Evolutionary conservation across 805 yeast species (phyloP), one percentile per base, ranked within the genome.

Genomic region (Limtongia smithiae): DNA sequence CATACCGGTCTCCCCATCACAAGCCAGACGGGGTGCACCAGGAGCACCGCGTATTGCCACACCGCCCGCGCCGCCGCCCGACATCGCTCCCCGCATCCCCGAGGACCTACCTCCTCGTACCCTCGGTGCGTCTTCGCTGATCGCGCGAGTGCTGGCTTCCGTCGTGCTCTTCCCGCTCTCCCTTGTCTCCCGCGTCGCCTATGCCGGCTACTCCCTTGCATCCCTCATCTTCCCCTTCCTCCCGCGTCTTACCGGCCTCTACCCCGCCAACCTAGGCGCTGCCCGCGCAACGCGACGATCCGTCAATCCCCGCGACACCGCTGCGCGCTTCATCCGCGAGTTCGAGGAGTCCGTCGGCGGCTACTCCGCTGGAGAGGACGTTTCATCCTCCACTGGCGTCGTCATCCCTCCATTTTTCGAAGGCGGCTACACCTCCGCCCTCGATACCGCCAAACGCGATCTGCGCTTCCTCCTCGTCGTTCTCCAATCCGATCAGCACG

Each of bases 351-450:
- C 51, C 58, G 68, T 58, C 33, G 68, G 65, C 48, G 56, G 28
- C n/a, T n/a, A n/a, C n/a, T n/a, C n/a, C n/a, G n/a, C 15, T 14
- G 20, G 8, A 33, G 37, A 33, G 18, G 20, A 18, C 15, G 15
- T 18, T 8, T 6, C 6, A 12, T 18, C 24, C 27, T 27, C 27
- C 18, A 30, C 33, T 30, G 42, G 50, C 18, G 37, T 28, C 32
- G 42, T 24, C n/a, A 41, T 41, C 18, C 42, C 57, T 17, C 55
- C 55, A 14, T 82, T 85, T 58, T 75, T 78, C 49, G 81, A 79
- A 59, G 89, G 89, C 14, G 83, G 94, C 31, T 91, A 89, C 67
- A 80, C 90, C 1, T 82, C 83, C 49, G 90, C 96, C 1, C 68
- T 90, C 46, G 81, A 77, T 60, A 71, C 75, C 60, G 84, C 93